Evolutionary conservation across 345 rosid genomes (phyloP).

Genomic region (Bruguiera parviflora): DNA sequence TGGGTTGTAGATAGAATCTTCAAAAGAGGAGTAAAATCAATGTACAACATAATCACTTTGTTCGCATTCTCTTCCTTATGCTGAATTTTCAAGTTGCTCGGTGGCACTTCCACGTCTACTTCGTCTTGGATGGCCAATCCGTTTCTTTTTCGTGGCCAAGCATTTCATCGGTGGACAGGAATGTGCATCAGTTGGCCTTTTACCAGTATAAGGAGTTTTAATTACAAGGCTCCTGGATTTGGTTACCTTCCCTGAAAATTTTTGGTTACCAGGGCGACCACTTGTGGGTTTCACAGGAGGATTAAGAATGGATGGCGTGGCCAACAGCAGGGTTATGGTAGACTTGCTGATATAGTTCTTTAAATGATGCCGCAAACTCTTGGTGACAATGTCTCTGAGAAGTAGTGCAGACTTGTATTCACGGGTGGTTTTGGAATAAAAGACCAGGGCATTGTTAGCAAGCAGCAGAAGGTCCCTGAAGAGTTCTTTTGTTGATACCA

Average conservation of each 20-base stretch:
- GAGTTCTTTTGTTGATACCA: conserved; percentile 53
- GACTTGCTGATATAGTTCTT: conserved; percentile 29
- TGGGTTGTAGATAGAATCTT: background rate
- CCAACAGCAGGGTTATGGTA: conserved; percentile 19
- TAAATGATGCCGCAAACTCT: conserved; percentile 43
- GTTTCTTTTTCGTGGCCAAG: conserved; percentile 27
- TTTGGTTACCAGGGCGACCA: conserved; percentile 25
- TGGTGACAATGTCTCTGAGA: conserved; percentile 54
- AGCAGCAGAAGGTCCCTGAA: conserved; percentile 68
- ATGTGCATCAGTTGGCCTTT: conserved; percentile 21
- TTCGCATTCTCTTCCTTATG: conserved; percentile 42
- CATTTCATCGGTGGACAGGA: conserved; percentile 44
- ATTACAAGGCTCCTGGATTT: conserved; percentile 18
- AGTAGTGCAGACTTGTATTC: conserved; percentile 69
- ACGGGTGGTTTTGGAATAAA: conserved; percentile 72
- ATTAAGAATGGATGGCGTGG: conserved; percentile 26
- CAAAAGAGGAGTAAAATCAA: background rate
- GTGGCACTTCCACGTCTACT: conserved; percentile 14
- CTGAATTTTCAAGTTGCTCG: conserved; percentile 25
- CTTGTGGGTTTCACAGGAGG: conserved; percentile 44
- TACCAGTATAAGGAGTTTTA: conserved; percentile 33
- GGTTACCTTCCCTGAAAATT: conserved; percentile 20
- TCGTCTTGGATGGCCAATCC: conserved; percentile 29
- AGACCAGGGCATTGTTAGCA: conserved; percentile 68
- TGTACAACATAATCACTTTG: conserved; percentile 35